Evolutionary conservation across 225 moss, liverwort and hornwort species (phyloP).

Genomic region (Climacium dendroides): DNA sequence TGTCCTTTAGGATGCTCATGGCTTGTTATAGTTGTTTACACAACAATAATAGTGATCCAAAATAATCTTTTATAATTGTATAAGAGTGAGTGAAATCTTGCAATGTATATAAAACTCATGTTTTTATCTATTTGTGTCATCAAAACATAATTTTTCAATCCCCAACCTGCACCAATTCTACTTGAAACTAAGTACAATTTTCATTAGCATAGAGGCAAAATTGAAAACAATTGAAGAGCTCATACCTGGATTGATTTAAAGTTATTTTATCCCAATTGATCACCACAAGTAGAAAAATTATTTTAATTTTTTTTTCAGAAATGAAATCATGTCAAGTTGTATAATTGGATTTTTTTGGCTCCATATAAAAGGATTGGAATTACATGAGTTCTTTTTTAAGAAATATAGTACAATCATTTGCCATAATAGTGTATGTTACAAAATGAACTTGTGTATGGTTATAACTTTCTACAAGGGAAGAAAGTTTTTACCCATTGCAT

Average conservation of each 20-base stretch:
- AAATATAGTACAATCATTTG: no score
- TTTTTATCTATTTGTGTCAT: background rate
- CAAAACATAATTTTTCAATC: background rate
- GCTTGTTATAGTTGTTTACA: no score
- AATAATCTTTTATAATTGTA: background rate
- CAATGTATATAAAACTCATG: background rate
- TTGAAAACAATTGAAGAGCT: background rate
- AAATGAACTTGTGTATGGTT: no score
- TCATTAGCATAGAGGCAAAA: background rate
- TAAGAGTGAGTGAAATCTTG: background rate
- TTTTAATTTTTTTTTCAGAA: background rate
- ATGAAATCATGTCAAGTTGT: background rate
- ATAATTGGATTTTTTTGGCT: no score
- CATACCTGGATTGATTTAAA: background rate
- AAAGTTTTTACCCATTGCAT: no score
- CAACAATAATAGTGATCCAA: background rate
- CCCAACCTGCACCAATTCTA: accelerated
- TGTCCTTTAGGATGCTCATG: background rate
- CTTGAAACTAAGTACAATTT: background rate
- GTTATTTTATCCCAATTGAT: background rate
- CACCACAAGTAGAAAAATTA: background rate
- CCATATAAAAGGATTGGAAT: no score
- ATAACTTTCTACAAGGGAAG: no score
- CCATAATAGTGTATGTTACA: no score
- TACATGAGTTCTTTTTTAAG: no score